phyloP scores from a whole-genome alignment of 805 yeast species.

The Lipomyces oligophaga region DNA sequence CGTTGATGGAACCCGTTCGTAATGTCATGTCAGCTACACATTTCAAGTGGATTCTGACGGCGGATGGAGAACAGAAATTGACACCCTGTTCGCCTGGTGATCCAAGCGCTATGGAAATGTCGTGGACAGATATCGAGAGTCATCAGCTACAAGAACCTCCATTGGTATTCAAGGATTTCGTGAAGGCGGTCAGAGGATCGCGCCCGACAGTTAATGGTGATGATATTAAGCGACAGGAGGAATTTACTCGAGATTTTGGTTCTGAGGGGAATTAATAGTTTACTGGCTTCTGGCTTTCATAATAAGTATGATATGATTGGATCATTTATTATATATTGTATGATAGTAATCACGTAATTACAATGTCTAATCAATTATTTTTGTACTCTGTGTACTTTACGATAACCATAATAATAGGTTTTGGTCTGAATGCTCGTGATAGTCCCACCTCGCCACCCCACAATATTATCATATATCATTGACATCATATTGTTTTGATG shows the following conservation, averaged over 20 bases:
- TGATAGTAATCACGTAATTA: too few relatives aligned
- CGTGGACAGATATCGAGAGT: constrained; percentile 87
- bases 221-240: constrained; percentile 77
- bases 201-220: constrained; percentile 90
- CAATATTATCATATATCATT: too few relatives aligned
- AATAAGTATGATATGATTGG: too few relatives aligned
- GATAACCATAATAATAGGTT: too few relatives aligned
- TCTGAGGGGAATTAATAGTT: constrained; percentile 77
- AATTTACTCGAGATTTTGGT: constrained; percentile 92
- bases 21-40: constrained; percentile 95
- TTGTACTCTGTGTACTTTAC: too few relatives aligned
- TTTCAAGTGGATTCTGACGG: constrained; percentile 56
- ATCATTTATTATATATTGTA: too few relatives aligned
- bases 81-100: constrained; percentile 99
- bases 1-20: constrained; percentile 95
- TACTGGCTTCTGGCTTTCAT: too few relatives aligned
- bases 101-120: constrained; percentile 74
- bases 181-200: constrained; percentile 84
- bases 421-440: too few relatives aligned
- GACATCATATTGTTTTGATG: too few relatives aligned
- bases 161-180: constrained; percentile 83
- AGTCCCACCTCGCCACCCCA: too few relatives aligned
- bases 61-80: constrained; percentile 44
- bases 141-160: constrained; percentile 89
- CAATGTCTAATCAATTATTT: too few relatives aligned